Evolutionary conservation across 1,284 basidiomycete species (phyloP), one percentile per base, ranked within the genome.

Genomic region (Vanrija sp.): DNA sequence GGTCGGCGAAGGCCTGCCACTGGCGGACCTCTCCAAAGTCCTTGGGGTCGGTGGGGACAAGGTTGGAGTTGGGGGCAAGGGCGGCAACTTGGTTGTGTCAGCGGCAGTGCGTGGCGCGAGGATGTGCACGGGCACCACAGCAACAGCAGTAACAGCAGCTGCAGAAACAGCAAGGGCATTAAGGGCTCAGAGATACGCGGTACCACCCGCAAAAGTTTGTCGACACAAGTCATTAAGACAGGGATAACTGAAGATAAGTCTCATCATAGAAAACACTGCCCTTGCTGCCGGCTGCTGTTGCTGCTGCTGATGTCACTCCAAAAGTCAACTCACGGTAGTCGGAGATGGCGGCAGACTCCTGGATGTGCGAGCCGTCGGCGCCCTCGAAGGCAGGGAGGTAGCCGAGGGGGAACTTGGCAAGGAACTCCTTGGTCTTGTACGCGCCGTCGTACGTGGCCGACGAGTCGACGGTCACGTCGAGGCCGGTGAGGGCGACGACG

Each of bases 361-460:
- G 83, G 61, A 98, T 79, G 81, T 91, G 85, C 53, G 71, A 64
- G 58, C 91, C 92, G 74, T 95, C 86, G 43, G 81, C 77, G 51
- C 81, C 80, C 75, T 92, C 88, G 55, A 89, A 84, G 38, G 86
- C 86, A 43, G 95, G 94, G 66, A 94, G 84, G 81, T 89, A 90
- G 61, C 87, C 89, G 64, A 84, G 81, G 44, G 88, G 86, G 79
- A 91, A 92, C 76, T 91, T 91, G 63, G 80, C 71, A 52, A 86
- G 77, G 79, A 86, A 92, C 59, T 88, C 88, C 64, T 83, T 83
- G 74, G 85, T 86, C 83, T 93, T 92, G 66, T 65, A 73, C 38
- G 67, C 62, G 53, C 60, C 62, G 48, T 61, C 63, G 57, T 69
- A 62, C 75, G 85, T 83, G 73, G 87, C 82, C 58, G 79, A 81